Conservation (phyloP, 352 stramenopile genomes). For the Pythium phragmiticola region DNA sequence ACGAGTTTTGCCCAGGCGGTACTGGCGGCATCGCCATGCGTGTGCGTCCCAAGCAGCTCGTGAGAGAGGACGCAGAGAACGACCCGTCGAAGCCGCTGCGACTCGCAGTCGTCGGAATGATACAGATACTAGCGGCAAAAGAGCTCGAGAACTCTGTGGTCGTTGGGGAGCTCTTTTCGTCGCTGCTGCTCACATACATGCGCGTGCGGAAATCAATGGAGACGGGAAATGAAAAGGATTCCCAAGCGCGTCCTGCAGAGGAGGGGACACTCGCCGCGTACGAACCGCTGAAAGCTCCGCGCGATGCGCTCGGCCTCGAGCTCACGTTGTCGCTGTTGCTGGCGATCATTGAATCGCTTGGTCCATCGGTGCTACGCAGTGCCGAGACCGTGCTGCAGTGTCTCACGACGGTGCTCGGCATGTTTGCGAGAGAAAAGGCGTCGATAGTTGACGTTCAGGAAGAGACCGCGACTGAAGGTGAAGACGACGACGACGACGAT, state of each 20-base stretch:
- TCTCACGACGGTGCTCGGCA: conserved; percentile 67
- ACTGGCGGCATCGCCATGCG: conserved; percentile 58
- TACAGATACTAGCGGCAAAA: conserved; percentile 59
- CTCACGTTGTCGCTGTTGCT: conserved; percentile 66
- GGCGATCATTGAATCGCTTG: conserved; percentile 68
- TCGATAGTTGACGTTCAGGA: conserved; percentile 16
- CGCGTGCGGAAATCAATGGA: conserved; percentile 37
- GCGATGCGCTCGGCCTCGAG: conserved; percentile 40
- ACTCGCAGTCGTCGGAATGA: conserved; percentile 40
- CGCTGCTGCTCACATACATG: conserved; percentile 79
- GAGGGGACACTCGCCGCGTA: conserved; percentile 8
- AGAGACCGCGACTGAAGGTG: conserved; percentile 11
- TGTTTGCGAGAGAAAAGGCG: conserved; percentile 35
- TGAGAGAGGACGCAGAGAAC: conserved; percentile 3
- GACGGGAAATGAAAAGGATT: background rate
- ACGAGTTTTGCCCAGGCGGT: conserved; percentile 62
- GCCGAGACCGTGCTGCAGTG: conserved; percentile 62
- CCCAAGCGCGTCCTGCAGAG: background rate
- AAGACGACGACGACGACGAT: conserved; percentile 58
- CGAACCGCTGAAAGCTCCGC: conserved; percentile 30
- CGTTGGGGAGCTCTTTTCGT: conserved; percentile 74
- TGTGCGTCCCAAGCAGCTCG: background rate
- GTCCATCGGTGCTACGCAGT: conserved; percentile 71
- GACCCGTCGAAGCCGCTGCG: conserved; percentile 33
- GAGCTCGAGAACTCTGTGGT: conserved; percentile 63